Percentiles rank a stretch among this genome's conserved stretches.
These are phyloP conservation scores for Comarum palustre DNA, from an alignment of 306 rosid species.

Conservation along the genomic window DNA sequence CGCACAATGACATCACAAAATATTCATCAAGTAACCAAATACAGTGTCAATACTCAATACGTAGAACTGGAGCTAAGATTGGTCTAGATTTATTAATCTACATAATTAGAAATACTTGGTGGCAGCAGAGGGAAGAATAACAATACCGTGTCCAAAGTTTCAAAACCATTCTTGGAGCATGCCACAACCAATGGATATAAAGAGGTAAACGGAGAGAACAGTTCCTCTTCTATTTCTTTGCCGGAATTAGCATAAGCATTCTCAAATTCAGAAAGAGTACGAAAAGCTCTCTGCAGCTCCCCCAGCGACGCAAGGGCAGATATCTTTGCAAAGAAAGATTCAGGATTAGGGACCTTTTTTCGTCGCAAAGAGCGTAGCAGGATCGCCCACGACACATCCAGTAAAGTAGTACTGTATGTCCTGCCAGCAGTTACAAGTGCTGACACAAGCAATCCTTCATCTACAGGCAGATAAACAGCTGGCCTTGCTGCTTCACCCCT, in stretches of 20 bases:
- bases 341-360: slow-evolving; percentile 81
- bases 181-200: slow-evolving; percentile 78
- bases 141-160: slow-evolving; percentile 82
- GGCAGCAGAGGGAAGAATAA: slow-evolving; percentile 20
- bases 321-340: slow-evolving; percentile 76
- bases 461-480: slow-evolving; percentile 50
- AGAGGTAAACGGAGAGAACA: slow-evolving; percentile 90
- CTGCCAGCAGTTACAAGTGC: slow-evolving; percentile 78
- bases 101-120: background rate
- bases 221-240: slow-evolving; percentile 55
- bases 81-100: background rate
- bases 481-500: slow-evolving; percentile 78
- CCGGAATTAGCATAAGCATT: slow-evolving; percentile 49
- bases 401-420: slow-evolving; percentile 56
- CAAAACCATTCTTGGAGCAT: slow-evolving; percentile 86
- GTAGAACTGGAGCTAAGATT: background rate
- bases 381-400: slow-evolving; percentile 86
- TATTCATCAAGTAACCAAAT: background rate
- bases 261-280: slow-evolving; percentile 69
- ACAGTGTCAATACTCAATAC: background rate
- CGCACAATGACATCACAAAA: background rate
- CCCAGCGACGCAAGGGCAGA: slow-evolving; percentile 77
- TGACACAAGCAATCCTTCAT: slow-evolving; percentile 78
- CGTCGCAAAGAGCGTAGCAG: slow-evolving; percentile 69
- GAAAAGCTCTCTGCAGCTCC: slow-evolving; percentile 71